Percentiles rank a stretch among this genome's conserved stretches.
phyloP scores from a whole-genome alignment of 148 eudicot species.

The Vaccinium vitisidaea region DNA sequence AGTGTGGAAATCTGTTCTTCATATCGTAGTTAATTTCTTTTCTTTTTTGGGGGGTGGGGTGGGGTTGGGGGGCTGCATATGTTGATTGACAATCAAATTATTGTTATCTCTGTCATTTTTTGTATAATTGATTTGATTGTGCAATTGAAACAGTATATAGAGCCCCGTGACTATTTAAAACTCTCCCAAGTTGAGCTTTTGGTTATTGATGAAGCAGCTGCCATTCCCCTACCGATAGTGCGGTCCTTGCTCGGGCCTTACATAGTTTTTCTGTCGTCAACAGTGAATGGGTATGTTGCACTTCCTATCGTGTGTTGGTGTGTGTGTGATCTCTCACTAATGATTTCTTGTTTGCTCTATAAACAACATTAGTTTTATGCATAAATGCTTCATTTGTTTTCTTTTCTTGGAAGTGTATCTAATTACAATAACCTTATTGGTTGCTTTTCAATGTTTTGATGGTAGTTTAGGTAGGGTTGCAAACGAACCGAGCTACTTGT shows the following conservation, averaged over 20 bases:
- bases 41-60: not conserved
- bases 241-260: conserved; percentile 87
- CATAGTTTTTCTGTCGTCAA: conserved; percentile 83
- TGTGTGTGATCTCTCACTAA: not conserved
- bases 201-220: conserved; percentile 98
- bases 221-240: conserved; percentile 80
- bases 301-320: not conserved
- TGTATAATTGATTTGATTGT: not conserved
- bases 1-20: not conserved
- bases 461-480: not conserved
- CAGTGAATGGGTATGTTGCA: conserved; percentile 73
- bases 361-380: not conserved
- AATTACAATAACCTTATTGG: not conserved
- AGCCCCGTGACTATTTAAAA: conserved; percentile 73
- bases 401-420: not conserved
- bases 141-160: conserved; percentile 60
- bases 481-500: too few species aligned
- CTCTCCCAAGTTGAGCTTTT: conserved; percentile 88
- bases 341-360: not conserved
- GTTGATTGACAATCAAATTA: not conserved
- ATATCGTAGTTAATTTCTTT: not conserved
- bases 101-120: not conserved
- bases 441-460: not conserved
- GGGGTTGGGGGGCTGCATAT: too few species aligned
- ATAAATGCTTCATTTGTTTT: not conserved